A percentile compares a stretch with the other conserved stretches of the same genome.
Evolutionary conservation across 2,329 filamentous ascomycete species (phyloP).

Genomic region (Cercospora citrullina): DNA sequence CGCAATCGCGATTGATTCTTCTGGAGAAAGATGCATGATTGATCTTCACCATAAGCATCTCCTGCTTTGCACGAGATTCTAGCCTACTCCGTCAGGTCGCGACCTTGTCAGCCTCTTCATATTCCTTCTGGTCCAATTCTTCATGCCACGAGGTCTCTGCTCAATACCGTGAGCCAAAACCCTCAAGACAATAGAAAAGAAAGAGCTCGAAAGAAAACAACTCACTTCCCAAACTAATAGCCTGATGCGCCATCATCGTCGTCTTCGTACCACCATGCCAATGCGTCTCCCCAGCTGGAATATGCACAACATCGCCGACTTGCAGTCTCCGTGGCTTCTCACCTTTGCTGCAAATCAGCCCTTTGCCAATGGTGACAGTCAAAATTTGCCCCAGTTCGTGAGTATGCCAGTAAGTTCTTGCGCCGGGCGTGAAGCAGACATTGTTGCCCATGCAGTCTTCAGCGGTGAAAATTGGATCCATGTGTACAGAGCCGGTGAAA

Average conservation of each 20-base stretch:
- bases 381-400: constrained; percentile 50
- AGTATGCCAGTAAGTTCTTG: constrained; percentile 49
- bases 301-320: constrained; percentile 47
- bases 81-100: constrained; percentile 7
- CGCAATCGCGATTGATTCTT: no score
- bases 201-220: not conserved
- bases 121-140: constrained; percentile 43
- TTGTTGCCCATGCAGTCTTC: constrained; percentile 42
- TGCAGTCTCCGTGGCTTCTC: constrained; percentile 40
- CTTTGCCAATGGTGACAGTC: constrained; percentile 43
- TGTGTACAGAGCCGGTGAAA: constrained; percentile 35
- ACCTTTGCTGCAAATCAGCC: constrained; percentile 48
- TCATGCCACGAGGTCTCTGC: constrained; percentile 42
- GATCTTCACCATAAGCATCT: not conserved
- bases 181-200: not conserved
- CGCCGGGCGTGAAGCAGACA: constrained; percentile 48
- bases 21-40: no score
- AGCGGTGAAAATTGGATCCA: constrained; percentile 35
- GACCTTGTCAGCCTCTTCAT: constrained; percentile 34
- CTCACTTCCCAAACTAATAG: constrained; percentile 41
- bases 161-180: not conserved
- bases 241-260: constrained; percentile 46
- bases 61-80: not conserved
- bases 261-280: constrained; percentile 49
- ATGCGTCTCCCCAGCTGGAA: constrained; percentile 45